phyloP scores from a whole-genome alignment of 2,329 filamentous ascomycete species.

The Pseudocercospora cruenta region DNA sequence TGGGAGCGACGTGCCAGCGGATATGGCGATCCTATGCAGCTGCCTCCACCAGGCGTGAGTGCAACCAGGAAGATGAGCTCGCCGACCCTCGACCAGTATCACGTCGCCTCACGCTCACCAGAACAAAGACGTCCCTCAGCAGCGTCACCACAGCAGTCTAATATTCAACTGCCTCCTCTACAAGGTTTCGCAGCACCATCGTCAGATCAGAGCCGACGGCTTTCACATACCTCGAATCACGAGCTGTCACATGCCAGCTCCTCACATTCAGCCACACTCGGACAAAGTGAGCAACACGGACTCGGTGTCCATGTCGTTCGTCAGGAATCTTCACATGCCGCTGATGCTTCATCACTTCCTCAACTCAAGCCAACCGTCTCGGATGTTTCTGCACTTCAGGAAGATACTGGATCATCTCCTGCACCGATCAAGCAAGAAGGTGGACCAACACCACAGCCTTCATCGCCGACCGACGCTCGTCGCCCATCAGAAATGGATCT shows the following conservation, averaged over 20 bases:
- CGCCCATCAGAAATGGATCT: slow-evolving; percentile 38
- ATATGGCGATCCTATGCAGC: slow-evolving; percentile 44
- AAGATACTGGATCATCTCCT: slow-evolving; percentile 35
- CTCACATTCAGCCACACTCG: slow-evolving; percentile 16
- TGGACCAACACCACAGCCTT: slow-evolving; percentile 42
- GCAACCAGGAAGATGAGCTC: slow-evolving; percentile 43
- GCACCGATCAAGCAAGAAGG: slow-evolving; percentile 47
- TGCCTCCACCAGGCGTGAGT: slow-evolving; percentile 42
- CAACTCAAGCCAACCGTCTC: slow-evolving; percentile 7
- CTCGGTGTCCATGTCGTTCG: neutral
- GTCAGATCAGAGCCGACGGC: slow-evolving; percentile 22
- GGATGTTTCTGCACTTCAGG: neutral
- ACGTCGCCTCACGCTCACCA: slow-evolving; percentile 50
- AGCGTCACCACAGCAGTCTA: slow-evolving; percentile 37
- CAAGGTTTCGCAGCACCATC: slow-evolving; percentile 36
- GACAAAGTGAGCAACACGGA: neutral
- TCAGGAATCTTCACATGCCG: neutral
- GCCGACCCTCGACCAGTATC: slow-evolving; percentile 53
- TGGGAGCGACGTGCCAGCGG: slow-evolving; percentile 38
- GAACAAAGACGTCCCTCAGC: slow-evolving; percentile 46
- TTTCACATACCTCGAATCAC: slow-evolving; percentile 28
- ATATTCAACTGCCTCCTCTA: slow-evolving; percentile 48
- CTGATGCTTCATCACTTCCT: neutral
- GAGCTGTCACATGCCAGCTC: slow-evolving; percentile 21
- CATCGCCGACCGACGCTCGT: slow-evolving; percentile 35